A percentile compares a stretch with the other conserved stretches of the same genome.
Evolutionary conservation across 75 land plant genomes (phyloP).

Genomic region (Selaginella tamariscina): DNA sequence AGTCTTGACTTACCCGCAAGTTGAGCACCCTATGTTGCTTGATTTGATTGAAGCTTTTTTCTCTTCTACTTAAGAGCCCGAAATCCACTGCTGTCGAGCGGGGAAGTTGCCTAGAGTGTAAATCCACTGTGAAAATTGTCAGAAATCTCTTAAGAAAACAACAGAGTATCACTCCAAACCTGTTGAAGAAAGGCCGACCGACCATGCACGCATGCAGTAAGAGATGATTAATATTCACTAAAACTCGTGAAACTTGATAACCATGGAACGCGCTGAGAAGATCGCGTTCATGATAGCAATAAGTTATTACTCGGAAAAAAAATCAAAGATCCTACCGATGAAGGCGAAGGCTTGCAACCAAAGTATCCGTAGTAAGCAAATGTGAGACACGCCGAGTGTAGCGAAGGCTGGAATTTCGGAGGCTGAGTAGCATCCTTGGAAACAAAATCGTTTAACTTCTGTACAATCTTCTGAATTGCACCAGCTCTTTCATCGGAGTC

Average conservation of each 20-base stretch:
- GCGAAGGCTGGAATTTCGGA: conserved; percentile 27
- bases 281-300: conserved; percentile 95
- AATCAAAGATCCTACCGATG: conserved; percentile 57
- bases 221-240: neutral
- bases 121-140: conserved; percentile 85
- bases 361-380: conserved; percentile 77
- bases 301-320: conserved; percentile 8
- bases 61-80: conserved; percentile 69
- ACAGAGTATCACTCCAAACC: neutral
- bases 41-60: neutral
- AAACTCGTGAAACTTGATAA: conserved; percentile 15
- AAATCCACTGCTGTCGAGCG: conserved; percentile 86
- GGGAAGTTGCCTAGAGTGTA: conserved; percentile 77
- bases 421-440: conserved; percentile 33
- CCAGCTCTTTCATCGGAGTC: conserved; percentile 13
- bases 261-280: conserved; percentile 92
- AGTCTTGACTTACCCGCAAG: conserved; percentile 65
- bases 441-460: conserved; percentile 60
- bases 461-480: conserved; percentile 21
- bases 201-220: conserved; percentile 3
- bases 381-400: conserved; percentile 56
- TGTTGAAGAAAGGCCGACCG: neutral
- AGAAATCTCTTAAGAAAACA: too few species aligned
- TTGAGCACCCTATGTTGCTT: conserved; percentile 78
- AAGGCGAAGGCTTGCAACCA: conserved; percentile 90